These are phyloP conservation scores for Stipa capillata DNA, from an alignment of 176 grass and related monocot species.

Conservation along the genomic window DNA sequence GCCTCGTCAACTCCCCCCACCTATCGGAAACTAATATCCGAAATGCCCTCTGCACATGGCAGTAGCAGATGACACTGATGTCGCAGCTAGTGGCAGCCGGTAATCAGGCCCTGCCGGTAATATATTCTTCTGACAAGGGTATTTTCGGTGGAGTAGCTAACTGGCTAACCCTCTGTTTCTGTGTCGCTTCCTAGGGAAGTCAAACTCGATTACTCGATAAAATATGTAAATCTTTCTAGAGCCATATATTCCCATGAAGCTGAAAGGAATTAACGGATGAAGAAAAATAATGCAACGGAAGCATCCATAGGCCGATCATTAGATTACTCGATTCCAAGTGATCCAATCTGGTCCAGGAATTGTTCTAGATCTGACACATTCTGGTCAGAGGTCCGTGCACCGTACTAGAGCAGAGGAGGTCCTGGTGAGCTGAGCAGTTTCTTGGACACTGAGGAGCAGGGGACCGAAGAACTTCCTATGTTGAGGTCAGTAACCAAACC, in stretches of 20 bases:
- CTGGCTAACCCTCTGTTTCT: constrained; percentile 15
- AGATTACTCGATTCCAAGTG: constrained; percentile 19
- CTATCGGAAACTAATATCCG: not conserved
- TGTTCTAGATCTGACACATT: constrained; percentile 53
- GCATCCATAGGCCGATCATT: not conserved
- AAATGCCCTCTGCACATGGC: not conserved
- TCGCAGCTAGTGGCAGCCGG: not conserved
- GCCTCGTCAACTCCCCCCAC: not conserved
- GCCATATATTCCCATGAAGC: not conserved
- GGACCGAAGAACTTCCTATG: constrained; percentile 18
- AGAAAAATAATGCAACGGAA: not conserved
- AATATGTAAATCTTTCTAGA: constrained; percentile 19
- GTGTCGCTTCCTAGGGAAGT: constrained; percentile 24
- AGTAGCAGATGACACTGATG: not conserved
- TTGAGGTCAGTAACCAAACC: constrained; percentile 2
- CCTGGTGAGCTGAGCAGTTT: not conserved
- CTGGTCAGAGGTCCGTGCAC: constrained; percentile 23
- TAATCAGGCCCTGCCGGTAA: no score
- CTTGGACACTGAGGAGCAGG: not conserved
- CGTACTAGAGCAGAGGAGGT: not conserved
- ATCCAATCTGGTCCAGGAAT: constrained; percentile 36
- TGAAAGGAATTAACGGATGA: not conserved
- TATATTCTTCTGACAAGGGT: not conserved
- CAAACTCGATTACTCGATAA: constrained; percentile 23
- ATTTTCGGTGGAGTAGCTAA: not conserved